phyloP scores from a whole-genome alignment of 2,329 filamentous ascomycete genomes.

The Thelonectria discophora region DNA sequence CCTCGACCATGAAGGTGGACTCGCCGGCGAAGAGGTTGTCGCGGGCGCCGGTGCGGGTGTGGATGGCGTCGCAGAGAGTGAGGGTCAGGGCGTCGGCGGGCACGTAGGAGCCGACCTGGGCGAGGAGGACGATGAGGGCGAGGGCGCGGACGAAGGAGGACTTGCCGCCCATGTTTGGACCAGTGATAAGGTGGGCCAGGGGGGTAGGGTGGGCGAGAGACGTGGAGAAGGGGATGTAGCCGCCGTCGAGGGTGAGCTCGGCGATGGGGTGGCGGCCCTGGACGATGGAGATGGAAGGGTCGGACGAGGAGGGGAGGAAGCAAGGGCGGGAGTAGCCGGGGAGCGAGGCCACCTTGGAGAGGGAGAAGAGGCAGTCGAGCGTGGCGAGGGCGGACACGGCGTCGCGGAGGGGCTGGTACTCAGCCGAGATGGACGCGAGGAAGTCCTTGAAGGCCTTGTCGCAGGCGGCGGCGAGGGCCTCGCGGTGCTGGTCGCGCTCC shows the following conservation, averaged over 20 bases:
- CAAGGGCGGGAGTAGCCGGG: slow-evolving; percentile 87
- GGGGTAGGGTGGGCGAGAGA: slow-evolving; percentile 71
- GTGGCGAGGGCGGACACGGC: slow-evolving; percentile 85
- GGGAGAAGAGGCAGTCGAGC: slow-evolving; percentile 88
- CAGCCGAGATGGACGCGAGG: slow-evolving; percentile 76
- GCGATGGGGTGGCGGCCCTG: slow-evolving; percentile 93
- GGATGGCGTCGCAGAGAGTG: slow-evolving; percentile 88
- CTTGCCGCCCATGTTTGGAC: slow-evolving; percentile 99
- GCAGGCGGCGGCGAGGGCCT: slow-evolving; percentile 90
- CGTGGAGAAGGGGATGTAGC: slow-evolving; percentile 92
- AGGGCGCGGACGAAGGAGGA: slow-evolving; percentile 96
- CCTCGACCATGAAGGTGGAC: slow-evolving; percentile 97
- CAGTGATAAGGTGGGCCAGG: slow-evolving; percentile 87
- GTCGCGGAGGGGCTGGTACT: slow-evolving; percentile 90
- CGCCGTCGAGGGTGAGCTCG: slow-evolving; percentile 84
- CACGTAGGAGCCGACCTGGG: slow-evolving; percentile 93
- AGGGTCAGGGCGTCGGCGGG: slow-evolving; percentile 78
- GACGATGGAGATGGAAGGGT: slow-evolving; percentile 68
- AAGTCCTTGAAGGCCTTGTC: slow-evolving; percentile 81
- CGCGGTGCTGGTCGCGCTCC: slow-evolving; percentile 93
- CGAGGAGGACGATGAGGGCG: slow-evolving; percentile 91
- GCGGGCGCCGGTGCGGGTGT: slow-evolving; percentile 94
- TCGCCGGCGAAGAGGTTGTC: slow-evolving; percentile 97
- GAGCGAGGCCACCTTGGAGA: slow-evolving; percentile 83
- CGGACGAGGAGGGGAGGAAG: slow-evolving; percentile 67